phyloP scores from a whole-genome alignment of 1,284 basidiomycete species.

The Irpex lacteus region DNA sequence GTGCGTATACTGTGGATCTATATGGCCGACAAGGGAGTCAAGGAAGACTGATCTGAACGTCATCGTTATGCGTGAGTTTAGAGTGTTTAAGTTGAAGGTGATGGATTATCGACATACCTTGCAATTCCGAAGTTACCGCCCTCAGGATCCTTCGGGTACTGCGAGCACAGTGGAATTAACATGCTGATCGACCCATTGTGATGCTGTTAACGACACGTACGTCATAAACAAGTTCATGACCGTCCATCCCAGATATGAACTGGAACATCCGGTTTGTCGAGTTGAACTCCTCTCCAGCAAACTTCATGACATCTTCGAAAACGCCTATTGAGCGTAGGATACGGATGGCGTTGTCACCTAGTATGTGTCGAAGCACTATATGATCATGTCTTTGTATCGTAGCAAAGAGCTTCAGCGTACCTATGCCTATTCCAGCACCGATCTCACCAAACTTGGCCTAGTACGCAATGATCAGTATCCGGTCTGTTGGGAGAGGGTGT shows the following conservation, averaged over 20 bases:
- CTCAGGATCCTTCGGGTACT: slow-evolving; percentile 35
- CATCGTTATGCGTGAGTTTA: background rate
- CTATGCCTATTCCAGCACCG: slow-evolving; percentile 50
- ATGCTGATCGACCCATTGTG: background rate
- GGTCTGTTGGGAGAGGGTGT: background rate
- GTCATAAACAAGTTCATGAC: slow-evolving; percentile 42
- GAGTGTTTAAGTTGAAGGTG: background rate
- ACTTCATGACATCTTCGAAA: slow-evolving; percentile 36
- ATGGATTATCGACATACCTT: slow-evolving; percentile 19
- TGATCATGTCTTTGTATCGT: background rate
- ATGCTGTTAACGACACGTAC: slow-evolving; percentile 24
- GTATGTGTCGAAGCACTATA: background rate
- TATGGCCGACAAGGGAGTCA: slow-evolving; percentile 39
- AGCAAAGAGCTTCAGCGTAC: slow-evolving; percentile 22
- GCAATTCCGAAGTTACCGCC: slow-evolving; percentile 30
- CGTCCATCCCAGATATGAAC: slow-evolving; percentile 38
- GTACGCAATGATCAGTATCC: background rate
- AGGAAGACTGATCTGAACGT: slow-evolving; percentile 41
- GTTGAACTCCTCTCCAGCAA: slow-evolving; percentile 29
- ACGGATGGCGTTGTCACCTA: slow-evolving; percentile 49
- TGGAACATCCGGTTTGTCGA: slow-evolving; percentile 33
- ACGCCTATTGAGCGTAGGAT: slow-evolving; percentile 42
- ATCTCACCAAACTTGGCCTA: slow-evolving; percentile 44
- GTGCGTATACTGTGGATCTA: slow-evolving; percentile 39
- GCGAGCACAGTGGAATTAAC: background rate